These are phyloP conservation scores for Isatis tinctoria DNA, from an alignment of 345 rosid genomes.

Conservation along the genomic window DNA sequence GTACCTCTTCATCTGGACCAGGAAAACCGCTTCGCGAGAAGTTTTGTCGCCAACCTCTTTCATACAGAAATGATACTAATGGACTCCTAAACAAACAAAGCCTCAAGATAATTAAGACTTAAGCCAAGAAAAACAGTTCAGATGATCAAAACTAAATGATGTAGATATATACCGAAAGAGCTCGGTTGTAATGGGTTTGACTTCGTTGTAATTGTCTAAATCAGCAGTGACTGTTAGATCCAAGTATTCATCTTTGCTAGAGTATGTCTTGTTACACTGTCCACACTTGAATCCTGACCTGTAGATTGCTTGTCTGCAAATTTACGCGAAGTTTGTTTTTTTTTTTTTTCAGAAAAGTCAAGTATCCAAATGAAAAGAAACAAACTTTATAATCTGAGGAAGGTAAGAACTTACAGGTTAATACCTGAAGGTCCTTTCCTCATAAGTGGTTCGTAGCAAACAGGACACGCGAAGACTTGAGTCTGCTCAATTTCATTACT, in stretches of 20 bases:
- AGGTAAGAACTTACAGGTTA: slow-evolving; percentile 57
- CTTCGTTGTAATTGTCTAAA: slow-evolving; percentile 59
- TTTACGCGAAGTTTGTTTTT: neutral
- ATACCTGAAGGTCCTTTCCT: slow-evolving; percentile 93
- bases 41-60: slow-evolving; percentile 94
- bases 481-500: slow-evolving; percentile 36
- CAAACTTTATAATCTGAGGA: neutral
- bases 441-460: slow-evolving; percentile 76
- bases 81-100: slow-evolving; percentile 62
- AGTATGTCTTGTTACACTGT: slow-evolving; percentile 70
- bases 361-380: neutral
- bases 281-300: slow-evolving; percentile 89
- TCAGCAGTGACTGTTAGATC: slow-evolving; percentile 82
- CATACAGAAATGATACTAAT: slow-evolving; percentile 82
- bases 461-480: slow-evolving; percentile 74
- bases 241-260: slow-evolving; percentile 76
- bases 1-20: slow-evolving; percentile 91
- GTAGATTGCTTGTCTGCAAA: slow-evolving; percentile 71
- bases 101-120: neutral
- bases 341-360: neutral
- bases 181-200: slow-evolving; percentile 66
- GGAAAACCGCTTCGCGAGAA: slow-evolving; percentile 85
- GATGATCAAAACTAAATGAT: neutral
- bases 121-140: neutral
- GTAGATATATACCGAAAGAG: slow-evolving; percentile 58